phyloP scores from a whole-genome alignment of 1,284 basidiomycete genomes.

The Afroboletus lepidellus region DNA sequence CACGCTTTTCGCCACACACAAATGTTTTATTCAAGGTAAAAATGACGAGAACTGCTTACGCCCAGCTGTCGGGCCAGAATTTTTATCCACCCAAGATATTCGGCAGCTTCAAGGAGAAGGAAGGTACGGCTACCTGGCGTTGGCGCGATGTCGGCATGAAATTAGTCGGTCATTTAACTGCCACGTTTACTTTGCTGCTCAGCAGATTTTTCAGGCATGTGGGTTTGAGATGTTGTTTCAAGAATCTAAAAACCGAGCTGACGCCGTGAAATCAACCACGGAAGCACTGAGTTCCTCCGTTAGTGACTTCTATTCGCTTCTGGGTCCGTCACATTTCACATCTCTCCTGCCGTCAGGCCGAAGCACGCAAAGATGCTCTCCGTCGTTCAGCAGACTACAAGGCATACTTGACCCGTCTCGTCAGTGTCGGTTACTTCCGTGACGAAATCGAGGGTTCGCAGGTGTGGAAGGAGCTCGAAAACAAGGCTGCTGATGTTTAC shows the following conservation, averaged over 20 bases:
- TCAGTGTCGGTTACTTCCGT: conserved; percentile 70
- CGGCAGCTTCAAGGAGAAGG: conserved; percentile 66
- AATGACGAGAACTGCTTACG: conserved; percentile 89
- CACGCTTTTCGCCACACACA: conserved; percentile 78
- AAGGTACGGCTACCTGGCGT: conserved; percentile 63
- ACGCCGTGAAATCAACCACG: conserved; percentile 35
- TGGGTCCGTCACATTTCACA: neutral
- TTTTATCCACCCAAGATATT: conserved; percentile 92
- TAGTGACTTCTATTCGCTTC: conserved; percentile 20
- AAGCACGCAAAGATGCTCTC: conserved; percentile 66
- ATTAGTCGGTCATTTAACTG: conserved; percentile 48
- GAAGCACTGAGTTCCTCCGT: conserved; percentile 50
- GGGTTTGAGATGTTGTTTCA: conserved; percentile 95
- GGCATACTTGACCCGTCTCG: conserved; percentile 66
- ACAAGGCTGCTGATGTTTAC: conserved; percentile 67
- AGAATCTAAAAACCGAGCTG: conserved; percentile 61
- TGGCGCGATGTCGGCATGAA: conserved; percentile 90
- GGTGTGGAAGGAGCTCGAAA: conserved; percentile 72
- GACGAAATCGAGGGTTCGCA: conserved; percentile 74
- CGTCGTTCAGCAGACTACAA: conserved; percentile 61
- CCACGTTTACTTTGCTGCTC: neutral
- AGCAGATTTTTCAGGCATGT: conserved; percentile 57
- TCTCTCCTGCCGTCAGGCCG: conserved; percentile 38
- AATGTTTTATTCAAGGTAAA: conserved; percentile 59
- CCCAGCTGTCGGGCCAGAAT: conserved; percentile 86